A percentile compares a stretch with the other conserved stretches of the same genome.
Conservation (phyloP, 2,329 filamentous ascomycete species). For the Biscogniauxia marginata region DNA sequence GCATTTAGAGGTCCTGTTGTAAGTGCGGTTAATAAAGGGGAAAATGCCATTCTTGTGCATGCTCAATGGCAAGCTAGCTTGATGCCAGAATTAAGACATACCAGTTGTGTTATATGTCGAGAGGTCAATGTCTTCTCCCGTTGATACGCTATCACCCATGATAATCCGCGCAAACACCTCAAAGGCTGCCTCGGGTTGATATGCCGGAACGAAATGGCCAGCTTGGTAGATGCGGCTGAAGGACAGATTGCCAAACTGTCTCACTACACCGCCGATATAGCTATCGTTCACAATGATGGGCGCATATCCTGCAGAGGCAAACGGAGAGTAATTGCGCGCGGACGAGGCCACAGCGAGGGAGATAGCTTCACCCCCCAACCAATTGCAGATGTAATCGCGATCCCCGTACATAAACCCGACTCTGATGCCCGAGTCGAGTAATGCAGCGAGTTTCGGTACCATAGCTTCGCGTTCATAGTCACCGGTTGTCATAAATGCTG, state of each 20-base stretch:
- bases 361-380: slow-evolving; percentile 51
- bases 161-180: slow-evolving; percentile 49
- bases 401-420: slow-evolving; percentile 56
- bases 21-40: background rate
- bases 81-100: background rate
- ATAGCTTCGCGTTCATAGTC: slow-evolving; percentile 25
- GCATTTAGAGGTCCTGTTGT: slow-evolving; percentile 45
- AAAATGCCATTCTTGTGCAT: background rate
- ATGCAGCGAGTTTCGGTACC: slow-evolving; percentile 41
- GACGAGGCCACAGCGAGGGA: slow-evolving; percentile 48
- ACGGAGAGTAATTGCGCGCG: slow-evolving; percentile 44
- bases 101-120: slow-evolving; percentile 44
- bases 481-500: slow-evolving; percentile 39
- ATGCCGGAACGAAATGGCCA: slow-evolving; percentile 49
- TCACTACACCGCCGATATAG: slow-evolving; percentile 61
- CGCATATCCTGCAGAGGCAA: slow-evolving; percentile 62
- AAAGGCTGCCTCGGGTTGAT: slow-evolving; percentile 44
- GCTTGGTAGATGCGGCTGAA: slow-evolving; percentile 55
- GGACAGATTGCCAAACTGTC: slow-evolving; percentile 63
- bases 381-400: slow-evolving; percentile 48
- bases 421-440: slow-evolving; percentile 51
- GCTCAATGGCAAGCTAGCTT: background rate
- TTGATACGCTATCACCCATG: slow-evolving; percentile 43
- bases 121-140: slow-evolving; percentile 40
- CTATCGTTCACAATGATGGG: slow-evolving; percentile 47